Evolutionary conservation across 441 rosid species (phyloP).

Genomic region (Arabidopsis hybrid): DNA sequence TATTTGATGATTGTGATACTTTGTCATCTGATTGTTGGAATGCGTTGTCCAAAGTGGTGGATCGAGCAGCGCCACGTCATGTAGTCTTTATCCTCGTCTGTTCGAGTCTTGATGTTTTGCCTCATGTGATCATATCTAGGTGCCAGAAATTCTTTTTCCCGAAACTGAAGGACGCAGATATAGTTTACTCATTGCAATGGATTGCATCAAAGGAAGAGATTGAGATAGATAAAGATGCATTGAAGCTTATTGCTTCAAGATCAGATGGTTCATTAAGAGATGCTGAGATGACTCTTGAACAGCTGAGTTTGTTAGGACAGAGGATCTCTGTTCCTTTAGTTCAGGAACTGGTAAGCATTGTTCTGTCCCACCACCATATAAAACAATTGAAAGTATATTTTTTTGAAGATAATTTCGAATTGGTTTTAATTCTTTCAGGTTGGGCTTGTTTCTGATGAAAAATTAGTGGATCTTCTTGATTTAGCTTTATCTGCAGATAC

Average conservation of each 20-base stretch:
- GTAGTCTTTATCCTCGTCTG: conserved; percentile 89
- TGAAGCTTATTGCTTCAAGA: conserved; percentile 93
- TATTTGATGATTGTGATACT: conserved; percentile 91
- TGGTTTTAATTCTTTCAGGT: conserved; percentile 57
- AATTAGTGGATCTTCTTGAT: conserved; percentile 98
- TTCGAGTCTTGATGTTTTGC: conserved; percentile 91
- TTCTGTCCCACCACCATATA: neutral
- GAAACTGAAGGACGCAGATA: conserved; percentile 92
- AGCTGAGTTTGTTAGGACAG: conserved; percentile 91
- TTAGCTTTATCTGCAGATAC: conserved; percentile 99
- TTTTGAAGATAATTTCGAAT: too few relatives aligned
- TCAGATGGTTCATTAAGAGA: conserved; percentile 99
- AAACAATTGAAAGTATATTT: neutral
- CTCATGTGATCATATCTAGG: conserved; percentile 93
- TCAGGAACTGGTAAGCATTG: conserved; percentile 80
- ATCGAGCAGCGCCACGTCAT: conserved; percentile 80
- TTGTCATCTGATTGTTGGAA: conserved; percentile 86
- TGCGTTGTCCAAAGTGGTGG: conserved; percentile 83
- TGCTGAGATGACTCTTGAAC: conserved; percentile 99
- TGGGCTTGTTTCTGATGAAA: conserved; percentile 97
- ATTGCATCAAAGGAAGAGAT: conserved; percentile 85
- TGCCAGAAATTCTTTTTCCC: conserved; percentile 99
- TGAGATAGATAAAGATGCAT: conserved; percentile 86
- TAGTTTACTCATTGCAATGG: conserved; percentile 78
- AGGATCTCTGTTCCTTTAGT: conserved; percentile 86